phyloP scores from a whole-genome alignment of 1,284 basidiomycete species.

The Singerocomus inundabilis region DNA sequence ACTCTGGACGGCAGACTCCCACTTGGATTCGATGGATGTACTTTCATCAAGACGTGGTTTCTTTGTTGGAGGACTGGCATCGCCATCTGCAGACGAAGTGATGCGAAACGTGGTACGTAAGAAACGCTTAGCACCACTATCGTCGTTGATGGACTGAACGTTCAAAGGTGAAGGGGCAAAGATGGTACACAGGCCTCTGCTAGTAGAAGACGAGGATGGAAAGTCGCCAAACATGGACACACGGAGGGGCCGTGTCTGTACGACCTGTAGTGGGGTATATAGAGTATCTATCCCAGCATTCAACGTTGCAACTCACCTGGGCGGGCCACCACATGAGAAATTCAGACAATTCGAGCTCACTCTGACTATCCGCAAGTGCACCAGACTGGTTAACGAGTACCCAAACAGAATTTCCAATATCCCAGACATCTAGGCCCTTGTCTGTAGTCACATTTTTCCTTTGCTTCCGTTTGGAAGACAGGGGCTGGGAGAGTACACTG shows the following conservation, averaged over 20 bases:
- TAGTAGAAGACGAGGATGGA: conserved; percentile 26
- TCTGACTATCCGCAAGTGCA: conserved; percentile 25
- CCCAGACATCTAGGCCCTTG: conserved; percentile 16
- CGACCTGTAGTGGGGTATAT: conserved; percentile 21
- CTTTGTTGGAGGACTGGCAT: conserved; percentile 39
- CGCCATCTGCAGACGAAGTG: conserved; percentile 22
- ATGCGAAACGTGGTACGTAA: conserved; percentile 26
- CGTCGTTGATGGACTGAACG: conserved; percentile 18
- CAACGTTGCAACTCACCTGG: conserved; percentile 36
- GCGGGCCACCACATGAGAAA: conserved; percentile 52
- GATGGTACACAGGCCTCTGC: conserved; percentile 29
- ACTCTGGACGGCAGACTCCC: conserved; percentile 41
- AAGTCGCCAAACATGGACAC: conserved; percentile 33
- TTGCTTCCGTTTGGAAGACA: conserved; percentile 23
- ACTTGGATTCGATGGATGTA: conserved; percentile 26
- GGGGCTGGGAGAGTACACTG: conserved; percentile 20
- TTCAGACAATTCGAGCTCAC: conserved; percentile 7
- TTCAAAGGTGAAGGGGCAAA: conserved; percentile 23
- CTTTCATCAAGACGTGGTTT: conserved; percentile 37
- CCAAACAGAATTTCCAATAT: conserved; percentile 40
- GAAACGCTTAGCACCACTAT: conserved; percentile 28
- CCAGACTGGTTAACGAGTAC: conserved; percentile 39
- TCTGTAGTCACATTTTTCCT: conserved; percentile 11
- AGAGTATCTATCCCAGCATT: conserved; percentile 1
- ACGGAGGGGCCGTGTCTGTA: conserved; percentile 30